Percentiles rank a stretch among this genome's conserved stretches.
These are phyloP conservation scores for Lentinula aciculospora DNA, from an alignment of 768 basidiomycete species.

Conservation along the genomic window DNA sequence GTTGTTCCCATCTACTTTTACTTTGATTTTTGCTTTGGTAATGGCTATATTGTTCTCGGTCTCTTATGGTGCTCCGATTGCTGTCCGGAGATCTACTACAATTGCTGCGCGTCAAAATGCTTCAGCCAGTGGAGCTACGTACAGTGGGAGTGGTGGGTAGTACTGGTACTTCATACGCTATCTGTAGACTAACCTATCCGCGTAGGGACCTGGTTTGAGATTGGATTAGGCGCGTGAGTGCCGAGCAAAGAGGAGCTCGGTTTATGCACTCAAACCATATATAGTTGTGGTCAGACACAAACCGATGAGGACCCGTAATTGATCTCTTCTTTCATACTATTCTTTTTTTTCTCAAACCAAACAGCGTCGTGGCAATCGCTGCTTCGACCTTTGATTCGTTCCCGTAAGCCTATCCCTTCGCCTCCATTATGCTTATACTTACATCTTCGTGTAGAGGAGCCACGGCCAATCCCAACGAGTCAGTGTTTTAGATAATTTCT, in stretches of 20 bases:
- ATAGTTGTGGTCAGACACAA: constrained; percentile 32
- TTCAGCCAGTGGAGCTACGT: not conserved
- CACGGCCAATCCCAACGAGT: not conserved
- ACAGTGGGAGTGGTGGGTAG: not conserved
- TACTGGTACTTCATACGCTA: no score
- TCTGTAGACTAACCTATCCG: no score
- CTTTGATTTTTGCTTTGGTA: not conserved
- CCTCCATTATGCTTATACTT: not conserved
- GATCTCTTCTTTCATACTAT: not conserved
- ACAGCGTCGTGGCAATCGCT: constrained; percentile 30
- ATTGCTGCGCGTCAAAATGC: not conserved
- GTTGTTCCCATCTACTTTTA: not conserved
- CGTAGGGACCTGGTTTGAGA: constrained; percentile 23
- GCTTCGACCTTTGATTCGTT: constrained; percentile 23
- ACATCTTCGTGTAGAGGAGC: not conserved
- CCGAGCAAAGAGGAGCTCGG: not conserved
- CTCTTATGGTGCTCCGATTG: not conserved
- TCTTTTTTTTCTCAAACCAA: not conserved
- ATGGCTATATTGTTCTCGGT: not conserved
- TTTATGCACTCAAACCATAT: not conserved
- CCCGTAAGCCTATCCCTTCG: constrained; percentile 22
- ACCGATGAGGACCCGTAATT: constrained; percentile 12
- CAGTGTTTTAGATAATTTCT: not conserved
- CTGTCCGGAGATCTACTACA: not conserved
- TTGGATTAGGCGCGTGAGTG: constrained; percentile 26